Evolutionary conservation across 1,284 basidiomycete genomes (phyloP).

Genomic region (Pseudozyma sp.): DNA sequence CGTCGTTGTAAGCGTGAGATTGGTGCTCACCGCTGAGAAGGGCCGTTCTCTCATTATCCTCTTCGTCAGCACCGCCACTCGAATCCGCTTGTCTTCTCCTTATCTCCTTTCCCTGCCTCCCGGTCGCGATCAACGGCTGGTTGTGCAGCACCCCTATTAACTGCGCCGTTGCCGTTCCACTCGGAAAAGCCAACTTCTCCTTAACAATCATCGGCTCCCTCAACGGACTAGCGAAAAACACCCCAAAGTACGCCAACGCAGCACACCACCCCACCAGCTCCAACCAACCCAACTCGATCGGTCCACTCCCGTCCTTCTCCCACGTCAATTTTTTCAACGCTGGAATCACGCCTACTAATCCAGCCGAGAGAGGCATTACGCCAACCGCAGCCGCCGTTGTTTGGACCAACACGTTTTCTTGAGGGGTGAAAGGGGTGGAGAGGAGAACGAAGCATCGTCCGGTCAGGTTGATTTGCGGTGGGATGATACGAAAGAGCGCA

Average conservation of each 20-base stretch:
- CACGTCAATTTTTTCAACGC: constrained; percentile 83
- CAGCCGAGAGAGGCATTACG: constrained; percentile 86
- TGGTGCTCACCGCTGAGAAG: constrained; percentile 18
- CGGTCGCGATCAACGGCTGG: constrained; percentile 21
- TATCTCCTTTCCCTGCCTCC: neutral
- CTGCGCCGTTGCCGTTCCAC: constrained; percentile 94
- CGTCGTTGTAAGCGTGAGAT: neutral
- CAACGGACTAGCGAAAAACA: constrained; percentile 92
- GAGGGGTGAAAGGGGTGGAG: constrained; percentile 77
- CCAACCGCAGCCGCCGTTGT: constrained; percentile 87
- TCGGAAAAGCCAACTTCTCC: constrained; percentile 92
- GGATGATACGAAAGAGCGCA: constrained; percentile 79
- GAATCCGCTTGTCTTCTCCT: neutral
- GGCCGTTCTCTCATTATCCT: constrained; percentile 21
- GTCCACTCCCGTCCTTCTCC: constrained; percentile 80
- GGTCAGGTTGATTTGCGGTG: constrained; percentile 41
- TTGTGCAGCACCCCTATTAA: constrained; percentile 89
- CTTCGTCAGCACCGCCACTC: constrained; percentile 12
- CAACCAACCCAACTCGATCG: constrained; percentile 73
- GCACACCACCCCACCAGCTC: constrained; percentile 46
- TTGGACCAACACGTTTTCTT: constrained; percentile 90
- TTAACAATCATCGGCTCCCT: constrained; percentile 94
- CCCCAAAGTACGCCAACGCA: constrained; percentile 72
- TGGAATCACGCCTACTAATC: constrained; percentile 93
- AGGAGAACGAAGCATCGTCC: constrained; percentile 33